A percentile compares a stretch with the other conserved stretches of the same genome.
Evolutionary conservation across 371 early-diverging fungal species (phyloP).

Genomic region (Agmasoma carcini): DNA sequence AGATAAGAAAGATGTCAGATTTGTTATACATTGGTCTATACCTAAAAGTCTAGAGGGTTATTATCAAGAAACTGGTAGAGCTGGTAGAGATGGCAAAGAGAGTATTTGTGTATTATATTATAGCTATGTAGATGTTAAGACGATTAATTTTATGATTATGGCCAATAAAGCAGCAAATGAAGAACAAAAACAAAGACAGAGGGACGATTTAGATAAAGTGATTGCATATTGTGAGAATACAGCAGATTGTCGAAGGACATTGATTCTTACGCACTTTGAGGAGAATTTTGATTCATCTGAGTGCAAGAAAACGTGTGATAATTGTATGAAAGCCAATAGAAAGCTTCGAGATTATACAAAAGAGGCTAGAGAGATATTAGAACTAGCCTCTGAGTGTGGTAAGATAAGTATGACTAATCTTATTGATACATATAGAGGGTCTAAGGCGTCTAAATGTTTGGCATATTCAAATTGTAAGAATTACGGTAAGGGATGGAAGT

Average conservation of each 20-base stretch:
- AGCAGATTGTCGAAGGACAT: conserved; percentile 73
- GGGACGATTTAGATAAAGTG: conserved; percentile 68
- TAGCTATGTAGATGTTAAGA: conserved; percentile 62
- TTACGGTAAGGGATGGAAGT: conserved; percentile 58
- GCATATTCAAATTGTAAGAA: conserved; percentile 54
- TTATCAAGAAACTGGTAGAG: conserved; percentile 96
- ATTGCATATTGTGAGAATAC: conserved; percentile 79
- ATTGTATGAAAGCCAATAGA: conserved; percentile 57
- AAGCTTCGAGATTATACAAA: conserved; percentile 31
- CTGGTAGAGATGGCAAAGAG: conserved; percentile 80
- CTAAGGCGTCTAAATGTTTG: conserved; percentile 56
- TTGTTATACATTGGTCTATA: conserved; percentile 82
- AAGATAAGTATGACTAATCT: conserved; percentile 61
- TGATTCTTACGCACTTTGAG: conserved; percentile 80
- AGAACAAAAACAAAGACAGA: conserved; percentile 63
- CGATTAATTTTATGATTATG: conserved; percentile 63
- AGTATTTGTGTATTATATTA: conserved; percentile 76
- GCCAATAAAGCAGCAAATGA: conserved; percentile 52
- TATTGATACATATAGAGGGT: conserved; percentile 66
- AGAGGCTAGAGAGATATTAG: conserved; percentile 31
- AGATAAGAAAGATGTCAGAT: conserved; percentile 92
- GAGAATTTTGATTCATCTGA: conserved; percentile 61
- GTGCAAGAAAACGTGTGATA: conserved; percentile 79
- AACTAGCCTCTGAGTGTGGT: conserved; percentile 36
- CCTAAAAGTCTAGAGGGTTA: conserved; percentile 91